phyloP scores from a whole-genome alignment of 2,329 filamentous ascomycete species.

The Fusarium coicis region DNA sequence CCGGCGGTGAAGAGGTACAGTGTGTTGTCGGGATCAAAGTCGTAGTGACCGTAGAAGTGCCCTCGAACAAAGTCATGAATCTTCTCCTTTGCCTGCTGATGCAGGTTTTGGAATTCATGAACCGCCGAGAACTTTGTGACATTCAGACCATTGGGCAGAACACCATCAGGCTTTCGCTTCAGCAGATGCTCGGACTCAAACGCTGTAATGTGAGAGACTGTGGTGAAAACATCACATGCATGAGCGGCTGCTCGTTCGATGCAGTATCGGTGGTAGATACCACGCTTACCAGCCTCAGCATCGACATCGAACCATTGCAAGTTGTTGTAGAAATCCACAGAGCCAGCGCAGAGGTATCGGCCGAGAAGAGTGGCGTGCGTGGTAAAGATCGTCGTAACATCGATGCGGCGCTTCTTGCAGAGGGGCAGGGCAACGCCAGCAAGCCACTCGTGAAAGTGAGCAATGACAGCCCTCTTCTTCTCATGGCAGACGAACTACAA shows the following conservation, averaged over 20 bases:
- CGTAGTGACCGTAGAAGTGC: conserved; percentile 98
- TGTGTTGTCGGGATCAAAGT: conserved; percentile 96
- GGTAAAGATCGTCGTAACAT: conserved; percentile 97
- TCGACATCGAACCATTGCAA: conserved; percentile 97
- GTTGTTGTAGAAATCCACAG: conserved; percentile 99
- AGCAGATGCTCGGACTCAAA: conserved; percentile 98
- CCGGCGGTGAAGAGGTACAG: conserved; percentile 98
- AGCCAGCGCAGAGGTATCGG: conserved; percentile 95
- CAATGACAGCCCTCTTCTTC: conserved; percentile 90
- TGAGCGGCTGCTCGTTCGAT: conserved; percentile 95
- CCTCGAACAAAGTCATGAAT: conserved; percentile 98
- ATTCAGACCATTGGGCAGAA: conserved; percentile 95
- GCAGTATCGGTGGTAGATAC: conserved; percentile 98
- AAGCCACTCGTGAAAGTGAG: conserved; percentile 99
- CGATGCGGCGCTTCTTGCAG: conserved; percentile 92
- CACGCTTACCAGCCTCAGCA: conserved; percentile 94
- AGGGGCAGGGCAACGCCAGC: conserved; percentile 92
- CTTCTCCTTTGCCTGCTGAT: conserved; percentile 96
- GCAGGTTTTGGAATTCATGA: conserved; percentile 98
- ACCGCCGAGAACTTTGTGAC: conserved; percentile 97
- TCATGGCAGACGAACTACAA: conserved; percentile 90
- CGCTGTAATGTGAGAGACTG: conserved; percentile 97
- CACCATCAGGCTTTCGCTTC: conserved; percentile 97
- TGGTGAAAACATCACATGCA: conserved; percentile 95
- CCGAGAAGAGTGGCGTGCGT: conserved; percentile 96